Evolutionary conservation across 352 stramenopile genomes (phyloP).

Genomic region (Phytophthora niederhauseri): DNA sequence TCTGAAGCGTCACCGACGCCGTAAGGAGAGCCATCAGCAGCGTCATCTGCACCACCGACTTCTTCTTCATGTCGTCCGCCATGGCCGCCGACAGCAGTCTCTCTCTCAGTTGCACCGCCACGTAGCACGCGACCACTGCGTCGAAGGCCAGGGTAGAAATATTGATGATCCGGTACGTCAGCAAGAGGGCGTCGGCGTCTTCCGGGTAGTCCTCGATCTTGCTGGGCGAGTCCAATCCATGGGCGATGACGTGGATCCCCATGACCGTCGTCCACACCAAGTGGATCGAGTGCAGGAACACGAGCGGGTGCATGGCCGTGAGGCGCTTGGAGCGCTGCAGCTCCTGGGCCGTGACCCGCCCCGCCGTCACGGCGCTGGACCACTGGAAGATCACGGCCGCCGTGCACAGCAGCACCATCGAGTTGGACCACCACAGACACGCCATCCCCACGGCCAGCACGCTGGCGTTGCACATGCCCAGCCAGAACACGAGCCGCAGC

Average conservation of each 20-base stretch:
- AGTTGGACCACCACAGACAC: slow-evolving; percentile 64
- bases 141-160: slow-evolving; percentile 54
- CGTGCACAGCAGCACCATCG: slow-evolving; percentile 68
- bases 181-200: slow-evolving; percentile 30
- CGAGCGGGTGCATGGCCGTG: slow-evolving; percentile 58
- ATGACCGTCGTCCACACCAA: slow-evolving; percentile 43
- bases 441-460: slow-evolving; percentile 45
- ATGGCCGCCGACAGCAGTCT: slow-evolving; percentile 65
- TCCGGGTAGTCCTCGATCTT: slow-evolving; percentile 34
- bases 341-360: slow-evolving; percentile 54
- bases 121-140: slow-evolving; percentile 43
- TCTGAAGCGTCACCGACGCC: slow-evolving; percentile 49
- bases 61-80: slow-evolving; percentile 78
- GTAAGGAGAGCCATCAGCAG: slow-evolving; percentile 57
- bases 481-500: slow-evolving; percentile 53
- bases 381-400: slow-evolving; percentile 74
- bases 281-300: slow-evolving; percentile 62
- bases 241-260: slow-evolving; percentile 40
- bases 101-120: slow-evolving; percentile 51
- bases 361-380: slow-evolving; percentile 61
- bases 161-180: slow-evolving; percentile 51
- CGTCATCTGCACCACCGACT: slow-evolving; percentile 75
- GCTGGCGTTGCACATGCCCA: slow-evolving; percentile 35
- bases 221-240: slow-evolving; percentile 24
- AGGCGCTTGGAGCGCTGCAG: slow-evolving; percentile 54